A percentile compares a stretch with the other conserved stretches of the same genome.
Evolutionary conservation across 1,139 yeast genomes (phyloP).

Genomic region (Yamadazyma triangularis): DNA sequence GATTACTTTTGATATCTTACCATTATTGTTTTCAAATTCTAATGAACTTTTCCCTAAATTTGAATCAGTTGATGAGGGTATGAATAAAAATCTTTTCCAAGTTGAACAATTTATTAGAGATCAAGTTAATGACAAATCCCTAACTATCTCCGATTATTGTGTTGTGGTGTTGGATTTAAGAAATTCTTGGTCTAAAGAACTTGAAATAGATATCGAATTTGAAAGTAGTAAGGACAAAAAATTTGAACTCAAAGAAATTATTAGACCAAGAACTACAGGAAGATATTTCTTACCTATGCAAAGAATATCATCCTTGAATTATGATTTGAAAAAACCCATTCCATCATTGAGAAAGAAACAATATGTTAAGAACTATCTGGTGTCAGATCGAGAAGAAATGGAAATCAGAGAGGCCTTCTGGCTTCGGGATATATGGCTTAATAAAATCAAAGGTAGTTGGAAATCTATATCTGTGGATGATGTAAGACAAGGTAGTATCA

Average conservation of each 20-base stretch:
- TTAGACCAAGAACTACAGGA: conserved; percentile 49
- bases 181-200: conserved; percentile 60
- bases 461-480: conserved; percentile 15
- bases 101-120: conserved; percentile 12
- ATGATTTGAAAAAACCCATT: conserved; percentile 47
- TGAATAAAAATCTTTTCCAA: conserved; percentile 5
- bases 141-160: conserved; percentile 48
- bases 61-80: background rate
- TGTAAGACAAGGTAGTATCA: conserved; percentile 51
- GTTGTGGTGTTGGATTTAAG: conserved; percentile 63
- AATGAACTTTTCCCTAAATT: conserved; percentile 12
- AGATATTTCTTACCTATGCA: conserved; percentile 69
- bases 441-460: conserved; percentile 66
- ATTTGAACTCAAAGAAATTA: conserved; percentile 20
- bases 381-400: conserved; percentile 51
- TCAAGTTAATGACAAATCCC: conserved; percentile 14
- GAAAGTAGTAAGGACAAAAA: conserved; percentile 12
- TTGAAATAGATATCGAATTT: conserved; percentile 16
- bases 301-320: conserved; percentile 42
- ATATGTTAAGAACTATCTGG: conserved; percentile 58
- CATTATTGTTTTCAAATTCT: conserved; percentile 31
- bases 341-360: conserved; percentile 79
- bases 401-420: conserved; percentile 66
- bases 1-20: conserved; percentile 68
- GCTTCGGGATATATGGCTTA: conserved; percentile 66